Evolutionary conservation across 164 flowering plant genomes (phyloP), one percentile per base, ranked within the genome.

Genomic region (Berberis thunbergii): DNA sequence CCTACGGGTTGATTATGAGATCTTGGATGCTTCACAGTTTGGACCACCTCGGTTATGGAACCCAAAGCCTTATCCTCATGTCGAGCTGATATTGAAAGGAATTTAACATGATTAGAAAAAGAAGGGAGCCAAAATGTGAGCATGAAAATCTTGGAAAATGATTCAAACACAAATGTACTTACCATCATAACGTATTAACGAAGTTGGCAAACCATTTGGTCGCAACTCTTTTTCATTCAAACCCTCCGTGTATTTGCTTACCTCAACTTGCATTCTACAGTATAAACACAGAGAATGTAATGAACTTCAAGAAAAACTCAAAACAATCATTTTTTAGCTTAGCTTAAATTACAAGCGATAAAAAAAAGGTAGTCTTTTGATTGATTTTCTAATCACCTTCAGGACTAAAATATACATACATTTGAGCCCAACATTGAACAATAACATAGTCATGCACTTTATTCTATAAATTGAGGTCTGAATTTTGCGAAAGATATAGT

Each of bases 211-310:
- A 48, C 99, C 99, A 69, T 94, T 94, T 56, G 99, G 99, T 46
- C 99, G 79, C 55, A 87, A 12, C 38, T 76, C 87, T 72, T 88
- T 90, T 6, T 91, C 96, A 59, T 72, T 77, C 12, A 81, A 54
- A 41, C 99, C 99, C 77, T 91, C 99, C 0, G 99, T 94, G 75
- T 84, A 85, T 68, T 91, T 94, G 79, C 99, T 94, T 64, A 94
- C 97, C 73, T 94, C 99, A 60, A 94, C 99, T 85, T 94, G 99
- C 99, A 94, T 94, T 71, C 98, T 93, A 89, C 65, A 69, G 53
- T 6, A 67, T 59, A 26, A 45, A 62, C 26, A 26, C 26, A 26
- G 26, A 26, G 26, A 26, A 26, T 26, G 26, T 26, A 26, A 26
- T 26, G 26, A 26, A 26, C 26, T 26, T 26, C 26, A 26, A 26